Conservation (phyloP, 768 basidiomycete species). For the Strobilomyces confusus region DNA sequence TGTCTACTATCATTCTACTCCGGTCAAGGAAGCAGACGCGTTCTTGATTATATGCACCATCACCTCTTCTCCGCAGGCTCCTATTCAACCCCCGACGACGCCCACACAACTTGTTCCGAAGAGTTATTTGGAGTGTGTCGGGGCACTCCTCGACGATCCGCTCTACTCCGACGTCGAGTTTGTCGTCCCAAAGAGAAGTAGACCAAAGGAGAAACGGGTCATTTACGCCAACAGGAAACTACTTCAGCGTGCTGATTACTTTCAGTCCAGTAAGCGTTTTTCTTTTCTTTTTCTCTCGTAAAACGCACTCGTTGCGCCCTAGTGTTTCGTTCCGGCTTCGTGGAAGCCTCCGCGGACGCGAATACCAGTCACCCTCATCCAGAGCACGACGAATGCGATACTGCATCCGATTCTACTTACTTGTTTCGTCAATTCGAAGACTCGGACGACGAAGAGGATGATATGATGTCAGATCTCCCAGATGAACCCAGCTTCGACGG, state of each 20-base stretch:
- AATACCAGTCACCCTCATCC: conserved; percentile 19
- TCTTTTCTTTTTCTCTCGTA: not conserved
- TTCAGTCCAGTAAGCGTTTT: conserved; percentile 55
- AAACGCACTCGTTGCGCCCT: not conserved
- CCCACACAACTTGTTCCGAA: conserved; percentile 59
- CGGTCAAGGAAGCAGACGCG: conserved; percentile 56
- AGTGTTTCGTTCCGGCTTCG: conserved; percentile 77
- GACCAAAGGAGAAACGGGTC: conserved; percentile 34
- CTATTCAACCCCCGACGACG: conserved; percentile 40
- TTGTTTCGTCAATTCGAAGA: conserved; percentile 39
- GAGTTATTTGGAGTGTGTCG: conserved; percentile 65
- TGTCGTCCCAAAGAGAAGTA: conserved; percentile 50
- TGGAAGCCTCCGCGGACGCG: conserved; percentile 46
- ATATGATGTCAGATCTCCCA: conserved; percentile 32
- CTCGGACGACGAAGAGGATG: conserved; percentile 53
- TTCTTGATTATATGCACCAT: conserved; percentile 79
- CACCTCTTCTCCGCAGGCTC: conserved; percentile 57
- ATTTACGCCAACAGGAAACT: conserved; percentile 72
- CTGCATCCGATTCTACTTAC: conserved; percentile 48
- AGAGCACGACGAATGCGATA: conserved; percentile 37
- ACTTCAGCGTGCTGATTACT: conserved; percentile 72
- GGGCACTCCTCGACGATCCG: conserved; percentile 74
- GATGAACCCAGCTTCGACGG: conserved; percentile 33
- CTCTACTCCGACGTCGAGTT: conserved; percentile 84
- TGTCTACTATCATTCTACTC: conserved; percentile 55